These are phyloP conservation scores for Dactylonectria estremocensis DNA, from an alignment of 2,329 filamentous ascomycete species.

Conservation along the genomic window DNA sequence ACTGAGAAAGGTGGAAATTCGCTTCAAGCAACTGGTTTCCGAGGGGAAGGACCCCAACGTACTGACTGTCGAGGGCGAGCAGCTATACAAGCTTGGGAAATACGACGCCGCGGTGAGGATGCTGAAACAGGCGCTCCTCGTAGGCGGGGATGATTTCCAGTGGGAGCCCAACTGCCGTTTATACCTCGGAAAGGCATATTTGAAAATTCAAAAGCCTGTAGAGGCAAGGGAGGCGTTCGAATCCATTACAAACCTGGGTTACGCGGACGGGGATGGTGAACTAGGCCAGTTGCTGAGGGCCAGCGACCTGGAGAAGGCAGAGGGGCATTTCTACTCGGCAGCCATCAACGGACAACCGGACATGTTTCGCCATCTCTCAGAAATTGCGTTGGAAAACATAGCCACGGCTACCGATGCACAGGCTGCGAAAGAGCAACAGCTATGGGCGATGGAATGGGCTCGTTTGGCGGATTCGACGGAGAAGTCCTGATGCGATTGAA, in stretches of 20 bases:
- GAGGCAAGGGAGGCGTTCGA: conserved; percentile 47
- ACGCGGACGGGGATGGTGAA: conserved; percentile 47
- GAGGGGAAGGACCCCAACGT: conserved; percentile 54
- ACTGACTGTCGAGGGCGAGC: conserved; percentile 52
- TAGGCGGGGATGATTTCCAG: conserved; percentile 41
- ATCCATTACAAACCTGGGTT: conserved; percentile 38
- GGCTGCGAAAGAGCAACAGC: conserved; percentile 39
- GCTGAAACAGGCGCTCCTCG: conserved; percentile 46
- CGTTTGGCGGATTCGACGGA: conserved; percentile 47
- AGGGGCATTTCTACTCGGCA: conserved; percentile 47
- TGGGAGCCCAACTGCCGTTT: conserved; percentile 48
- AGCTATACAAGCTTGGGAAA: conserved; percentile 44
- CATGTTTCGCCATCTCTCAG: conserved; percentile 49
- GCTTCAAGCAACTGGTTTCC: conserved; percentile 51
- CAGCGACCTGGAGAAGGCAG: conserved; percentile 42
- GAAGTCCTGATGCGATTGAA: conserved; percentile 35
- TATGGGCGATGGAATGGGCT: conserved; percentile 56
- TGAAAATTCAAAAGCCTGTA: conserved; percentile 37
- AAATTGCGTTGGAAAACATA: conserved; percentile 48
- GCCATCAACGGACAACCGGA: conserved; percentile 45
- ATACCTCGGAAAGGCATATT: conserved; percentile 45
- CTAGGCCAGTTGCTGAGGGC: conserved; percentile 46
- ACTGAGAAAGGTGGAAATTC: conserved; percentile 43
- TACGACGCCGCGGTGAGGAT: conserved; percentile 41
- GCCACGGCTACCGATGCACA: conserved; percentile 30